Evolutionary conservation across 176 grass and related monocot species (phyloP), one percentile per base, ranked within the genome.

Genomic region (Rhynchospora breviuscula): DNA sequence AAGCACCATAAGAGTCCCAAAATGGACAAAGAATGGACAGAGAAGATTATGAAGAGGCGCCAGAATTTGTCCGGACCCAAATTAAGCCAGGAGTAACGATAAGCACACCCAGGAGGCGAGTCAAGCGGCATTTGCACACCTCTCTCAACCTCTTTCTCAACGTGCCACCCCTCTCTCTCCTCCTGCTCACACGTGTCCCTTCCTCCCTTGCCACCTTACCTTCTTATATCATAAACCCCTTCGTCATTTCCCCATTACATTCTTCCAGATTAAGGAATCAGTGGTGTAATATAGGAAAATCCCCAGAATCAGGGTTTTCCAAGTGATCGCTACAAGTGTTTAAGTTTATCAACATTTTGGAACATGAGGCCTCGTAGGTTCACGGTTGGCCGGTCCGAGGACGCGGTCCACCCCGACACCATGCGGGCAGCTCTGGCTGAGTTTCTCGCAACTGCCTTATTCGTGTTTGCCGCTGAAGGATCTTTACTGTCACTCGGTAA

Each of bases 401-500:
- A 99, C 57, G 93, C 86, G 1, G 84, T 84, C 49, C 91, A 98
- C 70, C 89, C 91, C 12, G 96, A 95, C 88, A 93, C 91, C 70
- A 90, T 95, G 78, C 90, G 96, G 56, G 91, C 93, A 43, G 88
- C 93, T 52, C 79, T 98, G 82, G 89, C 96, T 13, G 93, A 98
- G 93, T 91, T 98, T 79, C 31, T 98, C 73, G 88, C 86, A 69
- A 98, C 96, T 8, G 96, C 89, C 80, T 84, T 98, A 87, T 98
- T 98, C 63, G 93, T 98, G 82, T 98, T 95, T 91, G 96, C 91
- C 23, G 96, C 91, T 63, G 96, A 99, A 86, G 96, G 96, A 48
- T 99, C 96, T 80, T 35, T 99, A 81, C 91, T 99, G 59, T 91
- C 92, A 10, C 95, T 98, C 44, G 91, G 92, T 98, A 81, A 75